Evolutionary conservation across 108 stramenopile species (phyloP).

Genomic region (Cyclostephanos tholiformis): DNA sequence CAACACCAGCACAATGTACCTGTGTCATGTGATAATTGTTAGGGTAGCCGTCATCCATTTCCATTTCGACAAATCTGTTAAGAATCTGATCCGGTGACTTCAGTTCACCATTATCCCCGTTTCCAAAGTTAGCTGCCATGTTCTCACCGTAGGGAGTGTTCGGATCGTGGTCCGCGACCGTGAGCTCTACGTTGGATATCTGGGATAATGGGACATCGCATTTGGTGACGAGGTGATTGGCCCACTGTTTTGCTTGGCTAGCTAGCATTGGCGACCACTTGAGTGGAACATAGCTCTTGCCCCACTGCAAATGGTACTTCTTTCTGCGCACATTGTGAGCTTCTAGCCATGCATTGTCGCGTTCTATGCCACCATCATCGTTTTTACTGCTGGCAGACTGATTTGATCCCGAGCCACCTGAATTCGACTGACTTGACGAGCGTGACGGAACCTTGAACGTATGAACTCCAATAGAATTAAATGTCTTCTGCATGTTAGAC

Average conservation of each 20-base stretch:
- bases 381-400: background rate
- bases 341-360: constrained; percentile 34
- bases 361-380: background rate
- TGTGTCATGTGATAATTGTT: constrained; percentile 28
- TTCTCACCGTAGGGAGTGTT: constrained; percentile 26
- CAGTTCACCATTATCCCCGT: constrained; percentile 19
- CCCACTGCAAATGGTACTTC: constrained; percentile 24
- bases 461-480: background rate
- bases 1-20: background rate
- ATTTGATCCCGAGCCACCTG: constrained; percentile 1
- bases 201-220: constrained; percentile 10
- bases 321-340: constrained; percentile 39
- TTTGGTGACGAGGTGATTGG: constrained; percentile 11
- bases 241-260: constrained; percentile 18
- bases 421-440: background rate
- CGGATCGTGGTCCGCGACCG: constrained; percentile 18
- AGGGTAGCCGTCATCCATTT: constrained; percentile 11
- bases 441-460: background rate
- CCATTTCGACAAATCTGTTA: constrained; percentile 9
- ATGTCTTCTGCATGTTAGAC: background rate
- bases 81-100: constrained; percentile 28
- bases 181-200: too few relatives aligned
- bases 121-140: constrained; percentile 28
- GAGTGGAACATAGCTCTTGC: constrained; percentile 30
- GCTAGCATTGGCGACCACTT: constrained; percentile 32